Conservation (phyloP, 2,329 filamentous ascomycete species). For the Gaeumannomyces sp. region DNA sequence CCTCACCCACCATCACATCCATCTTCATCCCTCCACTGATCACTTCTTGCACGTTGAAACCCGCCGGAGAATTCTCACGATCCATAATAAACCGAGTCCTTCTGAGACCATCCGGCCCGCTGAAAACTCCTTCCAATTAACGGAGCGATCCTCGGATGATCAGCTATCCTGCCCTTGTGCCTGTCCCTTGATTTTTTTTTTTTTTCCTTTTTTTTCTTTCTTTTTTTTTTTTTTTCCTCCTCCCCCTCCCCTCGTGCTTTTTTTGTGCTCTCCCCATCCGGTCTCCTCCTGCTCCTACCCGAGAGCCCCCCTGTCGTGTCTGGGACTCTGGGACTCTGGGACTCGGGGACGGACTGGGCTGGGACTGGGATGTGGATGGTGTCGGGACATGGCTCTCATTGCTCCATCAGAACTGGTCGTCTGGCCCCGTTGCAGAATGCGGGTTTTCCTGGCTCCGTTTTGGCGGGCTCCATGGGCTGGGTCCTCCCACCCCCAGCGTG, state of each 20-base stretch:
- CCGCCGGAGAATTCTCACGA: slow-evolving; percentile 20
- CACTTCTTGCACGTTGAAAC: slow-evolving; percentile 15
- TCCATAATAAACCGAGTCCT: slow-evolving; percentile 14
- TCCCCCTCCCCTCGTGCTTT: not conserved
- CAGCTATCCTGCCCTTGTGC: not conserved
- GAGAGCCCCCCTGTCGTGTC: not conserved
- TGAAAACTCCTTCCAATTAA: slow-evolving; percentile 11
- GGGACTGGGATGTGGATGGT: not conserved
- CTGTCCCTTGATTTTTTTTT: slow-evolving; percentile 3
- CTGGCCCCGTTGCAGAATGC: slow-evolving; percentile 1
- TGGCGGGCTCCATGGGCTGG: not conserved
- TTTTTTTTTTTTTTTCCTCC: not conserved
- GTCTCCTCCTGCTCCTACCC: not conserved
- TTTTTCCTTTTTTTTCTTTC: not conserved
- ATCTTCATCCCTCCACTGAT: not conserved
- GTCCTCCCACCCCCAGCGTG: not conserved
- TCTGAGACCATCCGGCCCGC: slow-evolving; percentile 13
- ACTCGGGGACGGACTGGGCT: not conserved
- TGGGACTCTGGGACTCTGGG: not conserved
- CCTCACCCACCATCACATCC: not conserved
- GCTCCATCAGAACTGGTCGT: not conserved
- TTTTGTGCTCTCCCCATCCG: not conserved
- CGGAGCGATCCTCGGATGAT: slow-evolving; percentile 9
- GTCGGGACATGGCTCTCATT: not conserved
- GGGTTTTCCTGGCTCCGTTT: slow-evolving; percentile 1